A percentile compares a stretch with the other conserved stretches of the same genome.
These are phyloP conservation scores for Sporisorium exsertum DNA, from an alignment of 1,284 basidiomycete genomes.

Conservation along the genomic window DNA sequence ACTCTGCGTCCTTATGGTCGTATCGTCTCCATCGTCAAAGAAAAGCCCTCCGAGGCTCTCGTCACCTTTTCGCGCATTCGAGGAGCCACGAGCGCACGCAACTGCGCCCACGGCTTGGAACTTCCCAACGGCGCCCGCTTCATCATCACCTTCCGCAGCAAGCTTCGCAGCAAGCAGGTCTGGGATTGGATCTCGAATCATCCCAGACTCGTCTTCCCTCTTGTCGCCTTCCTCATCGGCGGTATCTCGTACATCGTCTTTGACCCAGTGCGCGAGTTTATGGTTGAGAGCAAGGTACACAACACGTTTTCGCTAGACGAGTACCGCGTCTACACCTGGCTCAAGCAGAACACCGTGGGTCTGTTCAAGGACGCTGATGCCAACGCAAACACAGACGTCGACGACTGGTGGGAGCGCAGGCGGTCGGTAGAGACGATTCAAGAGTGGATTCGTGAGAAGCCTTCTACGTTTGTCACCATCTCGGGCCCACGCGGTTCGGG, in stretches of 20 bases:
- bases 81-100: constrained; percentile 84
- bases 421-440: constrained; percentile 80
- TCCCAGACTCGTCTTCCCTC: constrained; percentile 85
- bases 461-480: constrained; percentile 79
- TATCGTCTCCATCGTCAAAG: constrained; percentile 76
- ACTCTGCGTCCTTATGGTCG: constrained; percentile 81
- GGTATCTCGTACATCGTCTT: constrained; percentile 88
- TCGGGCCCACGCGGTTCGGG: constrained; percentile 93
- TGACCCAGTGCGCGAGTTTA: constrained; percentile 87
- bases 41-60: constrained; percentile 47
- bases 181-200: constrained; percentile 86
- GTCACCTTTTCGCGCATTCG: constrained; percentile 71
- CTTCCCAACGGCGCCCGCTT: constrained; percentile 74
- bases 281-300: constrained; percentile 83
- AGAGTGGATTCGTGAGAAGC: constrained; percentile 80
- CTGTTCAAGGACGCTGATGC: constrained; percentile 46
- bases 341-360: constrained; percentile 55
- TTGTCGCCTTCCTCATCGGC: constrained; percentile 87
- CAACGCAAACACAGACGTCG: constrained; percentile 61
- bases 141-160: constrained; percentile 78
- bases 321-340: constrained; percentile 48
- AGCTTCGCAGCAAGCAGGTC: constrained; percentile 81
- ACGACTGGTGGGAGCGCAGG: constrained; percentile 83
- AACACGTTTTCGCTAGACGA: constrained; percentile 76
- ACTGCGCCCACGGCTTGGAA: constrained; percentile 82